These are phyloP conservation scores for Solanum clarkiae DNA, from an alignment of 257 asterid genomes.

Conservation along the genomic window DNA sequence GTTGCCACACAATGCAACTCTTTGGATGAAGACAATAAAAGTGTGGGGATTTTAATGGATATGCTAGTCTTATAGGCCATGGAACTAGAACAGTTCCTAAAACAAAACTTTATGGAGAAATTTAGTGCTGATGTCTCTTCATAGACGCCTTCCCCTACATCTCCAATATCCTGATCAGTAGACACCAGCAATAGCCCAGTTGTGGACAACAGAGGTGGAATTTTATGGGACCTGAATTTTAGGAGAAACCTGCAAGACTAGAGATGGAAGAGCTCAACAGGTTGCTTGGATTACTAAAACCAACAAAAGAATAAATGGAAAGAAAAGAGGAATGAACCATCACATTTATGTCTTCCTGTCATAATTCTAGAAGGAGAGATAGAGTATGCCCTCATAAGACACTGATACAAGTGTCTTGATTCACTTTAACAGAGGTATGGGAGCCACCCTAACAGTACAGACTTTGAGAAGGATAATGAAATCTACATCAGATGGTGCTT, in stretches of 20 bases:
- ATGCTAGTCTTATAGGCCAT: not conserved
- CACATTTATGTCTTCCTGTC: not conserved
- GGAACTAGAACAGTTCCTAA: not conserved
- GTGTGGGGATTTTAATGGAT: not conserved
- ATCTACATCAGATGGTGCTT: not conserved
- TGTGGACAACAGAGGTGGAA: not conserved
- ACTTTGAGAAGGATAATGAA: not conserved
- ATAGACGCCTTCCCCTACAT: not conserved
- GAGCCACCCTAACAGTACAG: not conserved
- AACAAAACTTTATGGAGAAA: not conserved
- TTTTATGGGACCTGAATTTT: not conserved
- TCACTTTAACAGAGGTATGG: not conserved
- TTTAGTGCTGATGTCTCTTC: not conserved
- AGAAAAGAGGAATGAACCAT: not conserved
- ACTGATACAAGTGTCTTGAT: not conserved
- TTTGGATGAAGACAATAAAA: not conserved
- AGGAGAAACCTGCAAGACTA: not conserved
- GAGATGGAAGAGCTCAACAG: not conserved
- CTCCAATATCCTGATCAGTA: not conserved
- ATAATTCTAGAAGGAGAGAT: not conserved
- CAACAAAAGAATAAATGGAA: not conserved
- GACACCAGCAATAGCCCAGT: not conserved
- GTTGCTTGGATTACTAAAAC: not conserved
- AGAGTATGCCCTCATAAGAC: not conserved
- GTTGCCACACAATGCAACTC: not conserved